Conservation (phyloP, 768 basidiomycete genomes). For the Podaxis sp. region DNA sequence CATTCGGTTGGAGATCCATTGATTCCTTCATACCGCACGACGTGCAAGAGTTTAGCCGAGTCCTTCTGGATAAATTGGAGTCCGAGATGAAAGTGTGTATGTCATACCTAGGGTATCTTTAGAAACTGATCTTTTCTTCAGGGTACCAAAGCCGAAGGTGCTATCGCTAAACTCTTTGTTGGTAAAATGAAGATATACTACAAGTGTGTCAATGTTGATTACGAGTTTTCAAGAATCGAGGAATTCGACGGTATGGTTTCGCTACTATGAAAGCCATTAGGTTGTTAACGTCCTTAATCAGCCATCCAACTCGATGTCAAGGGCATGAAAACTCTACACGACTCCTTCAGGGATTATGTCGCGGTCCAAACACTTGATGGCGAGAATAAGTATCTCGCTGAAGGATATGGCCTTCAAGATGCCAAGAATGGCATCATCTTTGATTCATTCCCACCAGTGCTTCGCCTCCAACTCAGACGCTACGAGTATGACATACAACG, state of each 20-base stretch:
- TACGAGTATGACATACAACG: constrained; percentile 99
- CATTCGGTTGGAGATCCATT: constrained; percentile 99
- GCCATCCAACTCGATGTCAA: constrained; percentile 99
- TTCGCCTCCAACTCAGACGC: constrained; percentile 96
- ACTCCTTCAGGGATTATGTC: constrained; percentile 97
- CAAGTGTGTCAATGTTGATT: constrained; percentile 98
- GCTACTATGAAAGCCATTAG: not conserved
- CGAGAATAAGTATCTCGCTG: constrained; percentile 98
- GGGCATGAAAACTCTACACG: constrained; percentile 94
- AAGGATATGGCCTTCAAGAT: constrained; percentile 94
- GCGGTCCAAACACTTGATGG: constrained; percentile 97
- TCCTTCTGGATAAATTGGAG: constrained; percentile 95
- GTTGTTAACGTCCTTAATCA: constrained; percentile 30
- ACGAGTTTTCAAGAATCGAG: constrained; percentile 90
- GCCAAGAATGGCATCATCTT: constrained; percentile 99
- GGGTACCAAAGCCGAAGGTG: constrained; percentile 94
- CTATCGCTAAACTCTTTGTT: constrained; percentile 91
- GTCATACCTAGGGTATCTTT: not conserved
- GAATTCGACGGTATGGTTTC: constrained; percentile 84
- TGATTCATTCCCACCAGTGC: constrained; percentile 96
- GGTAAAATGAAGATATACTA: constrained; percentile 99
- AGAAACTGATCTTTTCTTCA: constrained; percentile 26
- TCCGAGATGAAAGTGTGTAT: constrained; percentile 92
- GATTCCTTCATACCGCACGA: constrained; percentile 99
- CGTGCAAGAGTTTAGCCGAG: constrained; percentile 98